Conservation (phyloP, 345 rosid genomes). For the Anacardium occidentale region DNA sequence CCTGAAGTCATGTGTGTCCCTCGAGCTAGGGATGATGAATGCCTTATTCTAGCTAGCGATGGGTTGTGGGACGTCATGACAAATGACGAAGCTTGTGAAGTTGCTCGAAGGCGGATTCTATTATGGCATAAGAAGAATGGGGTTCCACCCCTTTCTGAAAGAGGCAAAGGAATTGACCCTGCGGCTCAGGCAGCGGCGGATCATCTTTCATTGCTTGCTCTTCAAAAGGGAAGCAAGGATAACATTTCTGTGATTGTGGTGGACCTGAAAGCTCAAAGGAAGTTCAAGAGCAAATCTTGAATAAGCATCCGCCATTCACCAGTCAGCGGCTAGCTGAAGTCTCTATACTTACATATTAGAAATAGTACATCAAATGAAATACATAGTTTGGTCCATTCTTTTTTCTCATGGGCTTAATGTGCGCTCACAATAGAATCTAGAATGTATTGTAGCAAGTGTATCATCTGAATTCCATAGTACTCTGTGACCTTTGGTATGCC, state of each 20-base stretch:
- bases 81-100: constrained; percentile 69
- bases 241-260: constrained; percentile 81
- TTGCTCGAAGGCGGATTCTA: constrained; percentile 65
- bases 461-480: constrained; percentile 19
- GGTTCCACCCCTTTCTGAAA: constrained; percentile 40
- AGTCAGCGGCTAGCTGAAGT: constrained; percentile 7
- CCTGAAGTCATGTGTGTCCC: constrained; percentile 66
- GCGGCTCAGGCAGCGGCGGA: constrained; percentile 86
- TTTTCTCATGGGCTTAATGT: constrained; percentile 72
- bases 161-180: constrained; percentile 67
- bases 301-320: constrained; percentile 12
- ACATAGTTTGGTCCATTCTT: constrained; percentile 69
- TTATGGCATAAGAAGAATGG: constrained; percentile 80
- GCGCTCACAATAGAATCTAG: constrained; percentile 41
- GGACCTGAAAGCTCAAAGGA: constrained; percentile 89
- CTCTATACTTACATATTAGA: constrained; percentile 34
- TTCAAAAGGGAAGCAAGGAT: constrained; percentile 82
- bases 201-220: constrained; percentile 65
- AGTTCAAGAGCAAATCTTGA: constrained; percentile 65
- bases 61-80: constrained; percentile 79
- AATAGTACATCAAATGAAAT: constrained; percentile 36
- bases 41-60: constrained; percentile 68
- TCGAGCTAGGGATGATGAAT: constrained; percentile 66
- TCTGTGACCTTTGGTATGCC: not conserved
- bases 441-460: constrained; percentile 24